phyloP scores from a whole-genome alignment of 2,329 filamentous ascomycete genomes.

The Clonostachys rosea region DNA sequence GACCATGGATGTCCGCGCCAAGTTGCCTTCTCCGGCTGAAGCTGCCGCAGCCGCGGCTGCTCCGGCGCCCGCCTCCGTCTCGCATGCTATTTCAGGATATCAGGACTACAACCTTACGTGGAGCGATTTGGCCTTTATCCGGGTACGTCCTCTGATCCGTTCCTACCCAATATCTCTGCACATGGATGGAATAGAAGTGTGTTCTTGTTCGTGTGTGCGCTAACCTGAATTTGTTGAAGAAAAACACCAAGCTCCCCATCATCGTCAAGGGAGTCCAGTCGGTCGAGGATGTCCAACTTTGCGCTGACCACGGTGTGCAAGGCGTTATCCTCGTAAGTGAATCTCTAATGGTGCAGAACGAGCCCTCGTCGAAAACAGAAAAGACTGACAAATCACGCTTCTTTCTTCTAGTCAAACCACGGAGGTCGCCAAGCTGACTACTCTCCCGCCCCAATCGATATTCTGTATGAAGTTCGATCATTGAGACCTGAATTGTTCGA shows the following conservation, averaged over 20 bases:
- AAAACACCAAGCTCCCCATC: slow-evolving; percentile 9
- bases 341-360: background rate
- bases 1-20: background rate
- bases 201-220: background rate
- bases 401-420: slow-evolving; percentile 22
- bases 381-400: slow-evolving; percentile 8
- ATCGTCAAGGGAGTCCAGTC: slow-evolving; percentile 20
- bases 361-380: background rate
- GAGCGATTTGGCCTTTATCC: background rate
- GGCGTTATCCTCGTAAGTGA: slow-evolving; percentile 2
- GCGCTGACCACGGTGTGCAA: slow-evolving; percentile 13
- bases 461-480: slow-evolving; percentile 16
- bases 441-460: slow-evolving; percentile 17
- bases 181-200: too few species aligned
- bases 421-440: slow-evolving; percentile 23
- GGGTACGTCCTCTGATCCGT: background rate
- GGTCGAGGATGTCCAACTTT: slow-evolving; percentile 17
- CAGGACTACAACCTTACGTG: background rate
- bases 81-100: background rate
- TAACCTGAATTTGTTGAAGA: background rate
- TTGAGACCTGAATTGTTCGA: slow-evolving; percentile 16
- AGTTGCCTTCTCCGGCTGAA: background rate
- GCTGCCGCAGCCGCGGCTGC: background rate
- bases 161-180: background rate
- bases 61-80: background rate